Evolutionary conservation across 139 green algal genomes (phyloP), one percentile per base, ranked within the genome.

Genomic region (Tetraselmis chui): DNA sequence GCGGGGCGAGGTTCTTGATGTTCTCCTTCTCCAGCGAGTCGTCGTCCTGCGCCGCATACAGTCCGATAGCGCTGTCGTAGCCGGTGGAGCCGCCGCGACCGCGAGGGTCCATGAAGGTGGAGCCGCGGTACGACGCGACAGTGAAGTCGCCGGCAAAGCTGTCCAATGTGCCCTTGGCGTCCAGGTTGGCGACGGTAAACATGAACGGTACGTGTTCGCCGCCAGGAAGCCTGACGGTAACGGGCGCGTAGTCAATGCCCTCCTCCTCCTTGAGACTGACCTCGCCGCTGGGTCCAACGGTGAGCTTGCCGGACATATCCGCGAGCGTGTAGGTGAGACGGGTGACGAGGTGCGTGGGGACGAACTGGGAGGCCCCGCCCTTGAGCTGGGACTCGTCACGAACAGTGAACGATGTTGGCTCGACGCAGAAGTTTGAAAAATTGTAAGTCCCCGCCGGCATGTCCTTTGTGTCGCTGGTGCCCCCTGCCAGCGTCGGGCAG

Each of bases 31-130:
- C 79, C 30, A 92, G 82, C 79, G 88, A 82, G 30, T 92, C 89
- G 1, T 79, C 59, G 80, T 92, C 88, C 80, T 78, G 79, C 82
- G 83, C 83, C 27, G 67, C 78, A 30, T 88, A 86, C 22, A 93
- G 89, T 30, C 87, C 89, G 2, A 92, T 84, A 30, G 89, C 89
- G 82, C 83, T 91, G 81, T 93, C 89, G 80, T 92, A 92, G 27
- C 89, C 89, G 30, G 84, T 89, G 77, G 89, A 88, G 75, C 83
- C 88, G 85, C 89, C 89, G 28, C 89, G 84, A 82, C 89, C 89
- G 88, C 92, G 91, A 82, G 89, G 89, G 88, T 93, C 89, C 30
- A 93, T 83, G 89, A 93, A 93, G 30, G 89, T 86, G 11, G 88
- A 89, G 79, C 89, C 89, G 22, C 89, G 83, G 89, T 93, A 93